Conservation (phyloP, 768 basidiomycete species). For the Suillus tomentosus region DNA sequence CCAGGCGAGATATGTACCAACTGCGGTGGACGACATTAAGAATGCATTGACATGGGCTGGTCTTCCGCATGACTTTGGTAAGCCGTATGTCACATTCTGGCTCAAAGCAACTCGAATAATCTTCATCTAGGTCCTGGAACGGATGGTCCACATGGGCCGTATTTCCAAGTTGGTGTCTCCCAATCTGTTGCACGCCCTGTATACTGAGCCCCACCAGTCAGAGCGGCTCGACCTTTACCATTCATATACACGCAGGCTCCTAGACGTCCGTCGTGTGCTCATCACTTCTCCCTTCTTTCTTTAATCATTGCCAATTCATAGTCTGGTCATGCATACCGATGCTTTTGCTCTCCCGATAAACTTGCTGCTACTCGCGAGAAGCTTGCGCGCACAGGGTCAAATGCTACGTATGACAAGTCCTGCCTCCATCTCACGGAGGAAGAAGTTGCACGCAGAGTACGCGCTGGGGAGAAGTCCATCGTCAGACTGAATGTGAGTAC, state of each 20-base stretch:
- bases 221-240: slow-evolving; percentile 87
- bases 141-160: slow-evolving; percentile 78
- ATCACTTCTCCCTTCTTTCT: too few relatives aligned
- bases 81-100: background rate
- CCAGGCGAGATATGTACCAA: slow-evolving; percentile 79
- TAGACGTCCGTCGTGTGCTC: slow-evolving; percentile 56
- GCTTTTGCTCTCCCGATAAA: slow-evolving; percentile 84
- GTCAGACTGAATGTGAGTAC: slow-evolving; percentile 83
- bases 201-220: slow-evolving; percentile 58
- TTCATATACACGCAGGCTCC: slow-evolving; percentile 66
- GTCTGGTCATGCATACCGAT: slow-evolving; percentile 90
- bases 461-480: slow-evolving; percentile 75
- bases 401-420: slow-evolving; percentile 82
- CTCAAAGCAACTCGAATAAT: slow-evolving; percentile 10
- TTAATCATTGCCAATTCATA: slow-evolving; percentile 30
- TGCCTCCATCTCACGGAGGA: slow-evolving; percentile 88
- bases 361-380: slow-evolving; percentile 68
- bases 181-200: background rate
- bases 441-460: slow-evolving; percentile 73
- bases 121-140: slow-evolving; percentile 66
- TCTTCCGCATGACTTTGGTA: slow-evolving; percentile 89
- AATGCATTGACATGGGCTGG: slow-evolving; percentile 88
- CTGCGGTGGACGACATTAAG: slow-evolving; percentile 80
- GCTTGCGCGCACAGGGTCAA: slow-evolving; percentile 72
- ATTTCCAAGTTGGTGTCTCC: slow-evolving; percentile 66